Evolutionary conservation across 2,329 filamentous ascomycete species (phyloP).

Genomic region (Stromatinia cepivora): DNA sequence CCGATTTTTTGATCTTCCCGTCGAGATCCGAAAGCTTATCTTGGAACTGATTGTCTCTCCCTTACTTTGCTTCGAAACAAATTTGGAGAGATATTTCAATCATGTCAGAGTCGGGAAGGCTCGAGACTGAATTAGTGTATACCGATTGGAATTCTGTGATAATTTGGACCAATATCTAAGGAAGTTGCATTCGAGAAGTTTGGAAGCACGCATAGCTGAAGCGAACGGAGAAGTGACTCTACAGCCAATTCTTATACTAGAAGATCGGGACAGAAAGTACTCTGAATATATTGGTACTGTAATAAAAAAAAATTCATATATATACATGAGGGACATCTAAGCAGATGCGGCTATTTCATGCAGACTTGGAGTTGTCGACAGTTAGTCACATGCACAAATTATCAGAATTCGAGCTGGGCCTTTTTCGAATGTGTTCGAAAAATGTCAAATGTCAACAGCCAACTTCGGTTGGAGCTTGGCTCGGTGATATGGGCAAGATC

Average conservation of each 20-base stretch:
- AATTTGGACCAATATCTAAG: not conserved
- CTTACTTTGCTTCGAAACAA: not conserved
- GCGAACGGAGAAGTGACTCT: fast-evolving
- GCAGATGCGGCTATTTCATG: not conserved
- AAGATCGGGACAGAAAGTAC: not conserved
- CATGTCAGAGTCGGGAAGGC: not conserved
- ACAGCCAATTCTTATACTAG: not conserved
- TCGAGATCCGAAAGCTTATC: not conserved
- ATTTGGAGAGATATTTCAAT: not conserved
- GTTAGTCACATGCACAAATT: not conserved
- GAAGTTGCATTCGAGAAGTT: not conserved
- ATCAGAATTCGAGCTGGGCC: not conserved
- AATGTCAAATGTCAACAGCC: not conserved
- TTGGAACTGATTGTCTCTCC: not conserved
- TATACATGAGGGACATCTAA: not conserved
- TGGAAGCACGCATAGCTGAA: too few species aligned
- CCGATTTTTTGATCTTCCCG: not conserved
- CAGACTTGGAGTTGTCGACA: not conserved
- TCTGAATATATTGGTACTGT: not conserved
- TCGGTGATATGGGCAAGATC: not conserved
- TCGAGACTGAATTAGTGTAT: not conserved
- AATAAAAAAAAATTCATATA: not conserved
- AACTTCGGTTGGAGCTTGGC: not conserved
- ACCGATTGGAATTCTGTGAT: too few species aligned
- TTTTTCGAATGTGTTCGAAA: not conserved